Percentiles rank a stretch among this genome's conserved stretches.
phyloP scores from a whole-genome alignment of 495 filamentous ascomycete species.

The Aspergillus avenaceus region DNA sequence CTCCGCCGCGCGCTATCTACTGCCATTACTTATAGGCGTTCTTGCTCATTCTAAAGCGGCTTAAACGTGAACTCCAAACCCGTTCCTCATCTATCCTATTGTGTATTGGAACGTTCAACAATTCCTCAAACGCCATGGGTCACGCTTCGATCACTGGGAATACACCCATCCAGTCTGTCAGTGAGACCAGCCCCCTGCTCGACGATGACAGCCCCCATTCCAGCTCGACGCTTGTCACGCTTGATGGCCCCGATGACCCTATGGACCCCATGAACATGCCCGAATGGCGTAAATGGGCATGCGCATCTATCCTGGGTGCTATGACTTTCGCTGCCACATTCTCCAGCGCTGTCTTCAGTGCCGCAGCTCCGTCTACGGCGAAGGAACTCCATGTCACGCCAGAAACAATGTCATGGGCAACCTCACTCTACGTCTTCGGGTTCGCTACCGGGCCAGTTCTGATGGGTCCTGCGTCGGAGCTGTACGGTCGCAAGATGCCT shows the following conservation, averaged over 20 bases:
- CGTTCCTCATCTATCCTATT: too few relatives aligned
- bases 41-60: too few relatives aligned
- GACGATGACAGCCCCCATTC: background rate
- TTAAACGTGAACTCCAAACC: too few relatives aligned
- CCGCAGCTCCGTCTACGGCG: slow-evolving; percentile 44
- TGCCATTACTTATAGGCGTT: too few relatives aligned
- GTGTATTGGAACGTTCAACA: too few relatives aligned
- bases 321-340: slow-evolving; percentile 76
- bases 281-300: slow-evolving; percentile 37
- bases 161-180: too few relatives aligned
- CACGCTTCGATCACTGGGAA: too few relatives aligned
- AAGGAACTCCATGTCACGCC: slow-evolving; percentile 47
- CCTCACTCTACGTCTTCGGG: slow-evolving; percentile 58
- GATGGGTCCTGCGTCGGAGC: slow-evolving; percentile 65
- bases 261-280: slow-evolving; percentile 68
- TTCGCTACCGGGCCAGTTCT: slow-evolving; percentile 58
- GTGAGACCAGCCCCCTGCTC: too few relatives aligned
- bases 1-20: too few relatives aligned
- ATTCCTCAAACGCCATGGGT: too few relatives aligned
- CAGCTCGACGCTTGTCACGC: slow-evolving; percentile 75
- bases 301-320: slow-evolving; percentile 72
- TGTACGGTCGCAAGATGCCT: slow-evolving; percentile 57
- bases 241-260: slow-evolving; percentile 74
- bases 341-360: slow-evolving; percentile 53
- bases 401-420: slow-evolving; percentile 53